Conservation (phyloP, 352 stramenopile genomes). For the Phytophthora foliorum region DNA sequence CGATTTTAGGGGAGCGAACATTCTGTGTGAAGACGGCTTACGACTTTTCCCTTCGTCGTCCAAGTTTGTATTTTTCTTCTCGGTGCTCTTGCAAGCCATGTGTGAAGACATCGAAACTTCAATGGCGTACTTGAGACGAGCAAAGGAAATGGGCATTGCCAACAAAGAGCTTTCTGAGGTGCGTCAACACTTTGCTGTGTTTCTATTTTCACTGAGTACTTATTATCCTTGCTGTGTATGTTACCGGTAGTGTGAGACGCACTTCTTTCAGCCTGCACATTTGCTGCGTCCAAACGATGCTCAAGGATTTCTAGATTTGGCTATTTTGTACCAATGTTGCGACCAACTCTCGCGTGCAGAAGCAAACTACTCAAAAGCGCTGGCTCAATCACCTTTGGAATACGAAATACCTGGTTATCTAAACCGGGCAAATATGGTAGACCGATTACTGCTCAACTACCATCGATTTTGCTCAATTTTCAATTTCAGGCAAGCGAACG, state of each 20-base stretch:
- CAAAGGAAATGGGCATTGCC: constrained; percentile 23
- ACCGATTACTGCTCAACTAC: constrained; percentile 75
- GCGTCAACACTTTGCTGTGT: constrained; percentile 6
- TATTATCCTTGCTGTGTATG: constrained; percentile 1
- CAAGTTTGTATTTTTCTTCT: constrained; percentile 55
- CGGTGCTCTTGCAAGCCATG: constrained; percentile 49
- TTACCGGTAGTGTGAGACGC: constrained; percentile 47
- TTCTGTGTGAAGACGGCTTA: constrained; percentile 49
- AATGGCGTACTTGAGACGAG: constrained; percentile 44
- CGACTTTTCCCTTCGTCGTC: constrained; percentile 47
- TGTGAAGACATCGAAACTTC: constrained; percentile 53
- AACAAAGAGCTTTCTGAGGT: constrained; percentile 51
- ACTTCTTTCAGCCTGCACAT: constrained; percentile 63
- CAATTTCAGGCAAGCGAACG: constrained; percentile 59
- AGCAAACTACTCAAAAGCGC: constrained; percentile 56
- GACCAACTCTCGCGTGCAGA: constrained; percentile 59
- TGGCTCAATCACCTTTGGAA: constrained; percentile 46
- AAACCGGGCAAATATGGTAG: constrained; percentile 62
- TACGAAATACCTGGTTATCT: constrained; percentile 72
- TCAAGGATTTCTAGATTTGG: constrained; percentile 60
- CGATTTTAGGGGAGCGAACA: constrained; percentile 49
- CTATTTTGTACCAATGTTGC: constrained; percentile 63
- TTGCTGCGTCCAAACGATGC: constrained; percentile 60
- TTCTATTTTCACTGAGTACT: neutral
- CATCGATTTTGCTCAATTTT: constrained; percentile 80